Percentiles rank a stretch among this genome's conserved stretches.
These are phyloP conservation scores for Trichoderma guizhouense DNA, from an alignment of 2,329 filamentous ascomycete genomes.

Conservation along the genomic window DNA sequence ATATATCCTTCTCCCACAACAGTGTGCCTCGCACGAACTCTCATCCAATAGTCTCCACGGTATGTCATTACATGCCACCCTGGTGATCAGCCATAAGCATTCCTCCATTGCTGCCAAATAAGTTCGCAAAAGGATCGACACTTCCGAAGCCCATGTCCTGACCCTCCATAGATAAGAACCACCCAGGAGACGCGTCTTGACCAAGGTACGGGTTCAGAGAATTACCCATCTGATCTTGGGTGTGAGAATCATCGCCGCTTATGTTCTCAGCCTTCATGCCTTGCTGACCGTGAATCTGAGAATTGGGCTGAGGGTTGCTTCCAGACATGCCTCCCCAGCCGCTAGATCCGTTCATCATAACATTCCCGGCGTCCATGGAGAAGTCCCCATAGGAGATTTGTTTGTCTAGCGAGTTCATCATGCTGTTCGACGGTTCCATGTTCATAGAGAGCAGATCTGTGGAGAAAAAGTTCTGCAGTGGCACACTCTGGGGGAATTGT, in stretches of 20 bases:
- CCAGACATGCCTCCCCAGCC: slow-evolving; percentile 44
- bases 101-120: slow-evolving; percentile 43
- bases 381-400: slow-evolving; percentile 76
- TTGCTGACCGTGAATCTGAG: slow-evolving; percentile 27
- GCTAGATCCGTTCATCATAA: slow-evolving; percentile 40
- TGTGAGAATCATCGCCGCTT: slow-evolving; percentile 30
- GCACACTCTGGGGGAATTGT: slow-evolving; percentile 37
- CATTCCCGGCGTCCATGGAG: slow-evolving; percentile 46
- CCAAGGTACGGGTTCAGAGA: slow-evolving; percentile 27
- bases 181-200: slow-evolving; percentile 62
- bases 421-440: slow-evolving; percentile 47
- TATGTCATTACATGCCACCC: neutral
- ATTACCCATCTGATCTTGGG: slow-evolving; percentile 23
- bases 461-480: slow-evolving; percentile 43
- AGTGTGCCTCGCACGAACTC: neutral
- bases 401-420: slow-evolving; percentile 68
- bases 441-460: slow-evolving; percentile 53
- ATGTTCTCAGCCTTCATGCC: slow-evolving; percentile 30
- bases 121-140: slow-evolving; percentile 47
- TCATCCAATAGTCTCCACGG: neutral
- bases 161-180: slow-evolving; percentile 82
- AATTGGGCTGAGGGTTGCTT: slow-evolving; percentile 26
- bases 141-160: slow-evolving; percentile 45
- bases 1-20: neutral
- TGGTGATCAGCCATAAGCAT: slow-evolving; percentile 36